Base-by-base conservation (phyloP, 2,329 filamentous ascomycete genomes). In the Xylaria sp. region DNA sequence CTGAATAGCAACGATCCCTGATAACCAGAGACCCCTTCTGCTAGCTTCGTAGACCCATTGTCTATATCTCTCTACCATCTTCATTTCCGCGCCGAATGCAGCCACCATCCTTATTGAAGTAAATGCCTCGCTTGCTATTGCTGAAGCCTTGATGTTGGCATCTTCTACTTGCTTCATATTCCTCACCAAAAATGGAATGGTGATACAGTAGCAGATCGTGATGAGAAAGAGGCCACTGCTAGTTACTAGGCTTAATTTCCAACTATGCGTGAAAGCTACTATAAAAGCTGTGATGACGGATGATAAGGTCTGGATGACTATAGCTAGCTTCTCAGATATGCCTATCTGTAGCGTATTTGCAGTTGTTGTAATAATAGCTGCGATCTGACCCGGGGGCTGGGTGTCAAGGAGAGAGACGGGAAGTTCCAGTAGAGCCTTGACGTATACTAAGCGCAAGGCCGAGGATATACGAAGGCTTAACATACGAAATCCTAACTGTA, bases 321-420 rank as follows among this genome's bases (percentile, higher is more conserved):
- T 81, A 2, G 86, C 87, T 0, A 91, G 80, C 74, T 89, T 90
- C 75, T 90, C 88, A 0, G 88, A 90, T 53, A 90, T 89, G 5
- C 89, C 89, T 25, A 88, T 81, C 77, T 91, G 89, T 9, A 91
- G 80, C 1, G 83, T 85, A 75, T 91, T 91, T 67, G 88, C 85
- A 0, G 87, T 88, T 3, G 86, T 84, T 0, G 89, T 91, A 71
- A 91, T 90, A 60, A 89, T 89, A 16, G 84, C 84, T 0, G 89
- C 88, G 0, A 87, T 85, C 50, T 86, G 83, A 1, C 90, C 90
- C 0, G 87, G 82, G 0, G 87, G 87, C 79, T 89, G 86, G 12
- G 86, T 87, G 76, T 93, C 91, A 55, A 92, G 86, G 35, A 90
- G 86, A 63, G 90, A 87, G 50, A 92, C 86, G 48, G 88, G 88